Evolutionary conservation across 192 early-diverging fungal species (phyloP), one percentile per base, ranked within the genome.

Genomic region (Podila clonocystis): DNA sequence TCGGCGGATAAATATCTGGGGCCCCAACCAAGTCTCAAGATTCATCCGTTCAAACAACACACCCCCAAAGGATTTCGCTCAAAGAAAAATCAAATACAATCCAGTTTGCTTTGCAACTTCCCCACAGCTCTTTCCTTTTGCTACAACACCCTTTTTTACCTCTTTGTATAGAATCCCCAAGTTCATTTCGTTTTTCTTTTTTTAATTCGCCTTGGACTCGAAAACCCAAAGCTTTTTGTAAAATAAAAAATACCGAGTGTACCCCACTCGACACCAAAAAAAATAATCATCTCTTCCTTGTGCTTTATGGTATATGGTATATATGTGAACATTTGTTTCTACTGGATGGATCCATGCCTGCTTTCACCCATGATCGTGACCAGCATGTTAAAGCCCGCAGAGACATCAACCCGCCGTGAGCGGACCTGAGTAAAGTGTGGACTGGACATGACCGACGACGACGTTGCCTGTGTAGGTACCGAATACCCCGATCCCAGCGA

Each of bases 1-100:
- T 87, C 83, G 85, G 85, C 38, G 85, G 85, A 78, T 87, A 87
- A 87, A 68, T 62, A 31, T 24, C 24, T 55, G 52, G 52, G 52
- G n/a, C 50, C 38, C 57, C 9, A 62, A 22, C 49, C 20, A 19
- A 55, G 24, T n/a, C 4, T 26, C 52, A 24, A 26, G 20, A 26
- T 55, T 17, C 24, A 55, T 55, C 52, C 52, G 17, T 22, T 11
- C 19, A n/a, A n/a, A 5, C 4, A 17, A 52, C 20, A 52, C 20
- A 24, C 52, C 52, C 50, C 20, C 24, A 12, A 55, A 55, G 17
- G 41, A 17, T 2, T 41, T 45, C 17, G 24, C 52, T 55, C 52
- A 55, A 55, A 55, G 52, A 55, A 55, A 36, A 55, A 26, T 24
- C 20, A 26, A 52, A 55, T 55, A 55, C 24, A 55, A 20, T 55